These are phyloP conservation scores for Tuber aestivum DNA, from an alignment of 495 filamentous ascomycete species.

Conservation along the genomic window DNA sequence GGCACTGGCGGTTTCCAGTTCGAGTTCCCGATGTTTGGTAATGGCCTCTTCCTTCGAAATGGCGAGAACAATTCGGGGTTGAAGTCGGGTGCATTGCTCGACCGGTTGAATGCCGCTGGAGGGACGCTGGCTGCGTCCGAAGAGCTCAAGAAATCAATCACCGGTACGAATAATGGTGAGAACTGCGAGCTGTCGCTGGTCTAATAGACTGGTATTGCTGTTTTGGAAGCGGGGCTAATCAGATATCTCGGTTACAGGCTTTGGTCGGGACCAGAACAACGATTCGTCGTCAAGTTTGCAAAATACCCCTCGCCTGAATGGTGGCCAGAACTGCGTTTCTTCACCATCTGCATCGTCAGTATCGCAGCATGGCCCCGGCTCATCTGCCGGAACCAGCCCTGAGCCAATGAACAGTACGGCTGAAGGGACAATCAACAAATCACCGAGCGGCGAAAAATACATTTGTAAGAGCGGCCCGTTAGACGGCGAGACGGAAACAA, in stretches of 20 bases:
- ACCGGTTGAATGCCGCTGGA: conserved; percentile 31
- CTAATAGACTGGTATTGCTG: neutral
- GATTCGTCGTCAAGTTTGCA: conserved; percentile 32
- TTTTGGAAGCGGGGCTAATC: neutral
- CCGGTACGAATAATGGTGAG: conserved; percentile 24
- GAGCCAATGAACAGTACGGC: conserved; percentile 50
- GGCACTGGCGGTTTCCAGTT: conserved; percentile 83
- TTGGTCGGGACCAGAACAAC: conserved; percentile 41
- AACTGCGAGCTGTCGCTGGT: conserved; percentile 28
- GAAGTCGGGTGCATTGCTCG: conserved; percentile 25
- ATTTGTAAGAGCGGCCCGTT: conserved; percentile 38
- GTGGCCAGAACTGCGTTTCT: conserved; percentile 45
- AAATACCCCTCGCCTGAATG: conserved; percentile 38
- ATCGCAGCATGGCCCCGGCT: conserved; percentile 60
- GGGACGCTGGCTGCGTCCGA: conserved; percentile 15
- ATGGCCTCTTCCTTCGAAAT: conserved; percentile 31
- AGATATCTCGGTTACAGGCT: conserved; percentile 33
- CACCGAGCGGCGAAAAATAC: conserved; percentile 35
- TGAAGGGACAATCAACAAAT: conserved; percentile 36
- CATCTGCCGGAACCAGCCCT: conserved; percentile 81
- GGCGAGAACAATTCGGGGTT: conserved; percentile 11
- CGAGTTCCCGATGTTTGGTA: conserved; percentile 88
- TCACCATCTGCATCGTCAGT: conserved; percentile 59
- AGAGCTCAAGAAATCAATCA: conserved; percentile 35
- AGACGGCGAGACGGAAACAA: conserved; percentile 44